Evolutionary conservation across 768 basidiomycete species (phyloP).

Genomic region (Termitomyces sp.): DNA sequence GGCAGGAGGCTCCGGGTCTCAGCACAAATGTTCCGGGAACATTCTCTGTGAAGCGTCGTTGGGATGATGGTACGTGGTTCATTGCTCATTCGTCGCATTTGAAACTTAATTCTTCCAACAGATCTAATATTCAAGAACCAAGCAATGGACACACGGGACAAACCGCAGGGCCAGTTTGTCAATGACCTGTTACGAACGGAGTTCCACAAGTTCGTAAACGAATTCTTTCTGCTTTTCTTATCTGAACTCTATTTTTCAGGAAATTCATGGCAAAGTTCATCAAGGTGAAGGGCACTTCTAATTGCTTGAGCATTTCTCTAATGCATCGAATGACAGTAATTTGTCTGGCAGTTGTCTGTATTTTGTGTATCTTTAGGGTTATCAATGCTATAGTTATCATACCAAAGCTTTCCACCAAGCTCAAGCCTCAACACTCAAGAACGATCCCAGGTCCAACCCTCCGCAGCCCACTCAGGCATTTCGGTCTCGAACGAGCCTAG

Average conservation of each 20-base stretch:
- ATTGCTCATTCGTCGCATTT: neutral
- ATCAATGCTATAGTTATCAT: conserved; percentile 3
- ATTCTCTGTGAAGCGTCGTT: conserved; percentile 87
- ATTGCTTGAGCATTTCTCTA: neutral
- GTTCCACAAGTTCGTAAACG: conserved; percentile 74
- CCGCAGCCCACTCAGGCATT: conserved; percentile 84
- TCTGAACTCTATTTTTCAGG: conserved; percentile 30
- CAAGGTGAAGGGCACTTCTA: conserved; percentile 44
- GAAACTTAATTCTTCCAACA: neutral
- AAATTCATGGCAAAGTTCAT: conserved; percentile 94
- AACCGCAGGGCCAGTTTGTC: conserved; percentile 76
- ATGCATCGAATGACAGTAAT: conserved; percentile 1
- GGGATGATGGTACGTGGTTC: conserved; percentile 81
- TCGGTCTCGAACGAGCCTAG: conserved; percentile 81
- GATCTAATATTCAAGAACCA: conserved; percentile 91
- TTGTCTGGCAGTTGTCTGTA: conserved; percentile 2
- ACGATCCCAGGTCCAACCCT: conserved; percentile 66
- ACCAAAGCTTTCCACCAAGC: neutral
- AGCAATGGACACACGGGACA: conserved; percentile 63
- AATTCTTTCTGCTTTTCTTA: neutral
- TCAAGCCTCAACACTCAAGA: conserved; percentile 12
- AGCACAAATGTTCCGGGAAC: conserved; percentile 74
- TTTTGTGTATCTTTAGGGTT: conserved; percentile 9
- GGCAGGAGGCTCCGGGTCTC: conserved; percentile 62
- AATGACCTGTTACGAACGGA: conserved; percentile 93